phyloP scores from a whole-genome alignment of 2,329 filamentous ascomycete genomes.

The Botrytis paeoniae region DNA sequence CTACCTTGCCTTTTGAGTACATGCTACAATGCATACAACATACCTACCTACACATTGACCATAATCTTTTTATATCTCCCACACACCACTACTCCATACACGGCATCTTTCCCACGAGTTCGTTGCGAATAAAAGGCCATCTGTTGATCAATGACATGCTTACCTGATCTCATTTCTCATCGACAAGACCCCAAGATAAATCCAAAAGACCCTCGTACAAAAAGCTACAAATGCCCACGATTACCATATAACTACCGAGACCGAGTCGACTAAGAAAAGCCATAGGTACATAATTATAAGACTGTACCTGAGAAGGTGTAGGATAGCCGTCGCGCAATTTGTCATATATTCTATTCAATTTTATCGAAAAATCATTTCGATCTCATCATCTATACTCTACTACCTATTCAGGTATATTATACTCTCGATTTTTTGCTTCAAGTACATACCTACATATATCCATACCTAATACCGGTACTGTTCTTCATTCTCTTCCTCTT shows the following conservation, averaged over 20 bases:
- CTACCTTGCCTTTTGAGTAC: neutral
- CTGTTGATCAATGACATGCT: constrained; percentile 10
- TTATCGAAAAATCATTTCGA: neutral
- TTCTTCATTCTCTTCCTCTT: neutral
- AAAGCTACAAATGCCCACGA: neutral
- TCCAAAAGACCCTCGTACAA: neutral
- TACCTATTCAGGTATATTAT: neutral
- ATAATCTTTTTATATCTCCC: neutral
- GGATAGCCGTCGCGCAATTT: neutral
- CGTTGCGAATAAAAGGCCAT: constrained; percentile 1
- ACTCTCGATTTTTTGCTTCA: neutral
- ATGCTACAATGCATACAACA: neutral
- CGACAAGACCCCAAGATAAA: neutral
- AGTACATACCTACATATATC: neutral
- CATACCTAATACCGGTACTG: neutral
- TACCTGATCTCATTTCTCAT: neutral
- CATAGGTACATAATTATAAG: neutral
- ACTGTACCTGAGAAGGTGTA: neutral
- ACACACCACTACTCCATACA: neutral
- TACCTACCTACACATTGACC: neutral
- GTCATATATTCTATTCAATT: neutral
- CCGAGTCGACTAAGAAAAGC: neutral
- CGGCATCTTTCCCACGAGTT: neutral
- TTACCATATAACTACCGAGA: constrained; percentile 5
- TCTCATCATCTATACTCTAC: neutral